Base-by-base conservation (phyloP, 805 yeast genomes). In the Jamesozyma gamospora region DNA sequence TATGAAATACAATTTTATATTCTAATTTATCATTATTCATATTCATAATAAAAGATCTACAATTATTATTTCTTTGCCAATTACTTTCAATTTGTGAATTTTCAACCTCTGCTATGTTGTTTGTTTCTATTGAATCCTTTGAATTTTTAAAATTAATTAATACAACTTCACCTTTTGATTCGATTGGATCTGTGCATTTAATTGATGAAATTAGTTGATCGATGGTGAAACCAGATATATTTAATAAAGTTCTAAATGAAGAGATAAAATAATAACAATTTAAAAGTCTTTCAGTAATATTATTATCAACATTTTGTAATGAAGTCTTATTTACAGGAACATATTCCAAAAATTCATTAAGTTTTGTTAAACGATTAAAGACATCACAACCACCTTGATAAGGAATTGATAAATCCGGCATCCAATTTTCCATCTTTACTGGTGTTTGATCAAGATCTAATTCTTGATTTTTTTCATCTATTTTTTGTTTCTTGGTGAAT, bases 181-280 rank as follows among this genome's bases (percentile, higher is more conserved):
- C 53, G 12, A 34, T 41, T 2, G 56, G 52, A 35, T 48, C 50
- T 4, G 53, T 48, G 38, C 53, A 53, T 41, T 47, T 50, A n/a
- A 55, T 31, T 12, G 57, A 43, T 4, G 47, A 41, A 8, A 54
- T 41, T n/a, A 55, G 46, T 28, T 49, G 50, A 34, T 55, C 59
- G 25, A 53, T 42, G 29, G 39, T 45, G 33, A 55, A 52, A n/a
- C 44, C 41, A 6, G 51, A 36, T 7, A 55, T 31, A 16, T 43
- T 37, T 15, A 55, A 36, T 3, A 43, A 36, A 11, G 44, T 41
- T 18, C 46, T 42, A 39, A 55, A 55, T 27, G 53, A 43, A 26
- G 38, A 46, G 10, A 52, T 35, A 36, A 55, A 55, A 24, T 51
- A 54, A 29, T 49, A 51, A 14, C 46, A 43, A 24, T 49, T 49